These are phyloP conservation scores for Sugiyamaella xylanicola DNA, from an alignment of 1,139 yeast genomes.

Conservation along the genomic window DNA sequence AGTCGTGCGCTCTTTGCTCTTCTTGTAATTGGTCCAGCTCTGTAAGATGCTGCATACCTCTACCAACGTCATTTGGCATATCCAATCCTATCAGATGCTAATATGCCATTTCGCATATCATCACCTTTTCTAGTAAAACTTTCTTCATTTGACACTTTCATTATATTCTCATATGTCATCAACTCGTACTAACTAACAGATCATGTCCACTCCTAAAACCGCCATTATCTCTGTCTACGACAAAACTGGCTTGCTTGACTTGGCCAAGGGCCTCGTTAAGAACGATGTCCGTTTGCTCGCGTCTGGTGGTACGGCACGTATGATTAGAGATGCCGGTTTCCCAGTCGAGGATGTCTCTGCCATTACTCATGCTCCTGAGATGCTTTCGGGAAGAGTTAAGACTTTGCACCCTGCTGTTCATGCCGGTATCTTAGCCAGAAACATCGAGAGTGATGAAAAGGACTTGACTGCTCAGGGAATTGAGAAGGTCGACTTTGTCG, in stretches of 20 bases:
- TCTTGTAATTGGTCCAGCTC: too few relatives aligned
- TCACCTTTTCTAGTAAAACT: too few relatives aligned
- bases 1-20: too few relatives aligned
- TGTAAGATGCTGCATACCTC: too few relatives aligned
- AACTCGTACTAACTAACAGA: not conserved
- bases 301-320: constrained; percentile 94
- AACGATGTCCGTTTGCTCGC: constrained; percentile 91
- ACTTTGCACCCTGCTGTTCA: constrained; percentile 98
- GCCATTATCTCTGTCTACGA: constrained; percentile 97
- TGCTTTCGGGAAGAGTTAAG: constrained; percentile 98
- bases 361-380: constrained; percentile 97
- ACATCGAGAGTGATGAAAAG: constrained; percentile 83
- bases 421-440: constrained; percentile 95
- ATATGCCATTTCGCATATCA: too few relatives aligned
- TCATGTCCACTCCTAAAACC: constrained; percentile 57
- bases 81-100: too few relatives aligned
- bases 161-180: too few relatives aligned
- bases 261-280: constrained; percentile 90
- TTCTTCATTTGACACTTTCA: too few relatives aligned
- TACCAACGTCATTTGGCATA: too few relatives aligned
- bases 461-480: constrained; percentile 87
- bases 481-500: constrained; percentile 93
- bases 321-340: constrained; percentile 96
- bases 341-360: constrained; percentile 94
- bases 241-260: constrained; percentile 92